Base-by-base conservation (phyloP, 2,329 filamentous ascomycete genomes). In the Fusarium nisikadoi region DNA sequence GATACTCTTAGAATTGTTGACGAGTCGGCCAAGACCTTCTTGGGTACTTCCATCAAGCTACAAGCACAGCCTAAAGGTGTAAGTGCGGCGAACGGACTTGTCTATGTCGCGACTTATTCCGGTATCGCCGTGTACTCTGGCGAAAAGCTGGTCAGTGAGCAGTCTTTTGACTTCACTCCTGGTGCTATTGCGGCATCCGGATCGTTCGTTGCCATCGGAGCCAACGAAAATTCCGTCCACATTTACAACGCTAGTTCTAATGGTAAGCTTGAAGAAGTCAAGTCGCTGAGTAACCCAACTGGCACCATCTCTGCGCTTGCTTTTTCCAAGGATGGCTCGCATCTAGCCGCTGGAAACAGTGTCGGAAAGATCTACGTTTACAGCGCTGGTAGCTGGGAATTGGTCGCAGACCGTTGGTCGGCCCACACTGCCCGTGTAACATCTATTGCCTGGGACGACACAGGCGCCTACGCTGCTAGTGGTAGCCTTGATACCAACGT, bases 401-500 rank as follows among this genome's bases (percentile, higher is more conserved):
- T 97, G 16, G 92, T 92, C 53, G 96, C 94, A 12, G 94, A 97
- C 81, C 85, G 88, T 54, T 90, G 88, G 88, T 89, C 87, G 39
- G 87, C 88, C 52, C 88, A 90, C 78, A 90, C 88, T 56, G 87
- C 86, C 16, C 85, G 87, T 42, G 86, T 90, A 25, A 87, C 85
- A 38, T 84, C 84, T 73, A 86, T 90, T 67, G 84, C 91, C 19
- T 99, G 96, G 96, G 94, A 95, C 76, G 85, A 87, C 23, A 88
- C 89, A 23, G 93, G 92, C 17, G 92, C 91, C 27, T 93, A 94
- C 79, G 91, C 95, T 6, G 94, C 90, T 25, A 97, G 93, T 79
- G 95, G 95, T 17, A 92, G 90, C 49, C 84, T 99, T 54, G 96
- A 99, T 80, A 98, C 95, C 0, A 94, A 97, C 78, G 88, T 99